Percentiles rank a stretch among this genome's conserved stretches.
Evolutionary conservation across 768 basidiomycete species (phyloP).

Genomic region (Lactifluus echinatus): DNA sequence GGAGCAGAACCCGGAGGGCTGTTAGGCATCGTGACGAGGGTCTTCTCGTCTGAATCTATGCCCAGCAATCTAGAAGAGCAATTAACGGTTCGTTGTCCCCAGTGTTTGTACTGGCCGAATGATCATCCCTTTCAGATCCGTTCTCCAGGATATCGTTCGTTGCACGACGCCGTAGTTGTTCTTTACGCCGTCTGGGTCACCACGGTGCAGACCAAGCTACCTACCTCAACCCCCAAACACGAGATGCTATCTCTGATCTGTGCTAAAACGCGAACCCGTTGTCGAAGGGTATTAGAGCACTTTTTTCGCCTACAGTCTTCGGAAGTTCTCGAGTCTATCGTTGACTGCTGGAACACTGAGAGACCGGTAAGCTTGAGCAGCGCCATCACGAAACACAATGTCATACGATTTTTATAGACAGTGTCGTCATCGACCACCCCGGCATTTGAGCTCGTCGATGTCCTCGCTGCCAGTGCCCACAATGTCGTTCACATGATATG

Average conservation of each 20-base stretch:
- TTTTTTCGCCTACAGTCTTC: slow-evolving; percentile 72
- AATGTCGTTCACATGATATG: slow-evolving; percentile 83
- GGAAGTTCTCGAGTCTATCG: slow-evolving; percentile 76
- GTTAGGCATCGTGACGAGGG: slow-evolving; percentile 84
- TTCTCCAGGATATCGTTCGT: slow-evolving; percentile 65
- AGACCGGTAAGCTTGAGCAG: slow-evolving; percentile 32
- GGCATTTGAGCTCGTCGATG: slow-evolving; percentile 76
- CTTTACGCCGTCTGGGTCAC: slow-evolving; percentile 70
- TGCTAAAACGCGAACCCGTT: slow-evolving; percentile 55
- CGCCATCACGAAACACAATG: background rate
- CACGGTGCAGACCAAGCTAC: slow-evolving; percentile 41
- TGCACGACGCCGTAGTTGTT: slow-evolving; percentile 76
- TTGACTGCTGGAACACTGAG: slow-evolving; percentile 74
- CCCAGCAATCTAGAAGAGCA: slow-evolving; percentile 43
- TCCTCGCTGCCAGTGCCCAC: slow-evolving; percentile 77
- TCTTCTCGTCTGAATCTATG: slow-evolving; percentile 69
- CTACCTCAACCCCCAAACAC: slow-evolving; percentile 44
- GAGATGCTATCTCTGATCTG: slow-evolving; percentile 64
- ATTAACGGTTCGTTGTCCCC: slow-evolving; percentile 39
- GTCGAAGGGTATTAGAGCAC: slow-evolving; percentile 74
- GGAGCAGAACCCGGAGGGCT: slow-evolving; percentile 52
- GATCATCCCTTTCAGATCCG: slow-evolving; percentile 38
- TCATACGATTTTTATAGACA: slow-evolving; percentile 10
- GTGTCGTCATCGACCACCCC: slow-evolving; percentile 27
- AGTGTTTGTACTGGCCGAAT: background rate